These are phyloP conservation scores for Suillus discolor DNA, from an alignment of 768 basidiomycete genomes.

Conservation along the genomic window DNA sequence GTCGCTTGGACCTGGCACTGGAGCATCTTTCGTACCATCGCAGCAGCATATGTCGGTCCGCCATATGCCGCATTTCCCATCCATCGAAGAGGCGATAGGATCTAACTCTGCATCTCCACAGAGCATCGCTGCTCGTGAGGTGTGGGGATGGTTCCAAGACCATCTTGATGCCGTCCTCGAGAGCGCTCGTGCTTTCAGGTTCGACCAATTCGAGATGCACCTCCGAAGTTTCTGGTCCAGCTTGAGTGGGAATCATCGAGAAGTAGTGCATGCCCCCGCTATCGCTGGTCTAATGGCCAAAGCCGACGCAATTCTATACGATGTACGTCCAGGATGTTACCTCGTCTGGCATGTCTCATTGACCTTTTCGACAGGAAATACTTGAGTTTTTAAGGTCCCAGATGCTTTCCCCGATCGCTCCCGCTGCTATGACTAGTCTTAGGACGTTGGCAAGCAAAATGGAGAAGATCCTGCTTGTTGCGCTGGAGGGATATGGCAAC, in stretches of 20 bases:
- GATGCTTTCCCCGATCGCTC: slow-evolving; percentile 76
- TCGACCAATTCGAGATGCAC: slow-evolving; percentile 90
- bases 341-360: slow-evolving; percentile 16
- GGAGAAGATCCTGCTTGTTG: slow-evolving; percentile 84
- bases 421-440: slow-evolving; percentile 67
- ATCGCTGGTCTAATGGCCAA: slow-evolving; percentile 88
- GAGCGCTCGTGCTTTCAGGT: slow-evolving; percentile 73
- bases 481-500: slow-evolving; percentile 81
- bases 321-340: slow-evolving; percentile 57
- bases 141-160: slow-evolving; percentile 92
- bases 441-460: slow-evolving; percentile 87
- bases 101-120: slow-evolving; percentile 75
- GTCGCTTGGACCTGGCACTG: slow-evolving; percentile 48
- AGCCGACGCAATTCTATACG: slow-evolving; percentile 88
- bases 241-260: slow-evolving; percentile 73
- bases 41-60: slow-evolving; percentile 67
- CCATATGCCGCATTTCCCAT: slow-evolving; percentile 79
- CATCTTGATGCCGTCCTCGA: slow-evolving; percentile 85
- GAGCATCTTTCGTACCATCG: slow-evolving; percentile 48
- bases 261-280: slow-evolving; percentile 86
- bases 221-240: slow-evolving; percentile 85
- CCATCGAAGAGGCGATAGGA: slow-evolving; percentile 83
- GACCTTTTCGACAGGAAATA: slow-evolving; percentile 63
- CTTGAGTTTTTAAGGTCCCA: slow-evolving; percentile 83
- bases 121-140: slow-evolving; percentile 78